A percentile compares a stretch with the other conserved stretches of the same genome.
Evolutionary conservation across 2,329 filamentous ascomycete genomes (phyloP).

Genomic region (Akanthomyces uredinophilus): DNA sequence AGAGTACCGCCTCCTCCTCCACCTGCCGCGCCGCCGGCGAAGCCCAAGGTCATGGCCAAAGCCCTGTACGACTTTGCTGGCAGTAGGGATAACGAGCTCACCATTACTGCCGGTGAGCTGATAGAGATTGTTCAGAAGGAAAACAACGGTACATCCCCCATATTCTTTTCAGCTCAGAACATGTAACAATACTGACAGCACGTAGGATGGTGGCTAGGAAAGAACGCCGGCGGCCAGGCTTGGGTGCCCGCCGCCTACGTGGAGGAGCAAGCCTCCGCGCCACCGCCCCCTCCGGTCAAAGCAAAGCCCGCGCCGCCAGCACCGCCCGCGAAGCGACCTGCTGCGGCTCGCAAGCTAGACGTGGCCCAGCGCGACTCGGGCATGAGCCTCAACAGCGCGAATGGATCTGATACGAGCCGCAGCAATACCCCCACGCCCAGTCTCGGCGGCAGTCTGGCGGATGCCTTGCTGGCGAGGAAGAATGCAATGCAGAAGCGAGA

Average conservation of each 20-base stretch:
- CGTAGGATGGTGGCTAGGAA: constrained; percentile 92
- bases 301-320: constrained; percentile 60
- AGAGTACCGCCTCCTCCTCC: constrained; percentile 62
- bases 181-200: constrained; percentile 23
- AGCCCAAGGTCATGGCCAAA: constrained; percentile 73
- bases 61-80: constrained; percentile 90
- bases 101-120: constrained; percentile 72
- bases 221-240: constrained; percentile 66
- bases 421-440: constrained; percentile 68
- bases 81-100: constrained; percentile 78
- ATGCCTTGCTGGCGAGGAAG: constrained; percentile 72
- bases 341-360: constrained; percentile 62
- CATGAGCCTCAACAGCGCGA: constrained; percentile 55
- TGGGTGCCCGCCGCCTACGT: constrained; percentile 96
- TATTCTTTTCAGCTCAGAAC: background rate
- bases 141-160: constrained; percentile 69
- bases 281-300: constrained; percentile 59
- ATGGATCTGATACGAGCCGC: constrained; percentile 56
- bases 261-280: constrained; percentile 68
- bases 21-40: constrained; percentile 56
- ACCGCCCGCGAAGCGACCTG: constrained; percentile 76
- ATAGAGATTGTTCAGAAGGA: constrained; percentile 93
- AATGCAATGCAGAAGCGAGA: constrained; percentile 67
- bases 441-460: constrained; percentile 68
- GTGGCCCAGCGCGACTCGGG: constrained; percentile 67